Base-by-base conservation (phyloP, 2,329 filamentous ascomycete genomes). In the Microthyrium microscopicum region DNA sequence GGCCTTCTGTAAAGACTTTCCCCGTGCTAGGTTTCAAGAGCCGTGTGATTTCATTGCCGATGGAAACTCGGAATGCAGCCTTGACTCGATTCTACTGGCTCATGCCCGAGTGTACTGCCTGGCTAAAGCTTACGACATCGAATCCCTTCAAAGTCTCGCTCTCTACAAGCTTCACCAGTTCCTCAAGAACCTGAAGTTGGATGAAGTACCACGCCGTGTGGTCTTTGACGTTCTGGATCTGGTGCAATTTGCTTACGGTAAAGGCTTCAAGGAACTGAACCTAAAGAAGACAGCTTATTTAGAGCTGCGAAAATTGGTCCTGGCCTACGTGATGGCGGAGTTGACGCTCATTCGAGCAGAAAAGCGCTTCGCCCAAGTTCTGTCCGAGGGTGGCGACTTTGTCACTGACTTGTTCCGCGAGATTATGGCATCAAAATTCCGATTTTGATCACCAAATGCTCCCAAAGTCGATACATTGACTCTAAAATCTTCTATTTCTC, bases 81-180 rank as follows among this genome's bases (percentile, higher is more conserved):
- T 34, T 19, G 15, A 22, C 11, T 26, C 24, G 15, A 26, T 34
- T n/a, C 31, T 34, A 12, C 15, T 34, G 5, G 22, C 9, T 11
- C 24, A 34, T 19, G n/a, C n/a, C 31, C 22, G 26, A 12, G 16
- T 34, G 6, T 34, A 34, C 25, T 22, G 31, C 15, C 20, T 34
- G 24, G 32, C 17, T 12, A 15, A 34, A 22, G 31, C 15, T 19
- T 34, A 34, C 20, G 24, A 19, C 9, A 32, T 34, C 24, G n/a
- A 34, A 31, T n/a, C 17, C 15, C 32, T 34, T 21, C 17, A 15
- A 18, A 11, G 15, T 15, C 17, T 34, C n/a, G 32, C 24, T 20
- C 32, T 34, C 12, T 12, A 34, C 11, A 34, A 34, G 19, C 24
- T 34, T 18, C 24, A 30, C 19, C 8, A 19, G 25, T 32, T 17